phyloP scores from a whole-genome alignment of 2,329 filamentous ascomycete genomes.

The Penicillium glabrum region DNA sequence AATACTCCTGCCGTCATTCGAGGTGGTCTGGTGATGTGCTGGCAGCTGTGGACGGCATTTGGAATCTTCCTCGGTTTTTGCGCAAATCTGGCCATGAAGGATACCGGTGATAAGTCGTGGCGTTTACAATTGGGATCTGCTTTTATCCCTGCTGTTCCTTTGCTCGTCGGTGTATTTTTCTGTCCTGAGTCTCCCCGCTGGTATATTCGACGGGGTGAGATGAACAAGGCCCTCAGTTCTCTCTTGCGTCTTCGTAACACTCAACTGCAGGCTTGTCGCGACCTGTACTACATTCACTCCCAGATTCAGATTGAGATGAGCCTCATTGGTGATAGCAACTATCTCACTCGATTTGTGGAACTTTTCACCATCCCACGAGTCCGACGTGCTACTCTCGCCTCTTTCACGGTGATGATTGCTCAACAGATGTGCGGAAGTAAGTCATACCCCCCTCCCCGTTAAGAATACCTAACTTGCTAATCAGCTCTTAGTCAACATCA shows the following conservation, averaged over 20 bases:
- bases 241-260: conserved; percentile 59
- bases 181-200: conserved; percentile 67
- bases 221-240: conserved; percentile 60
- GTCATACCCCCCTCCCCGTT: not conserved
- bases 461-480: not conserved
- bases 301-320: conserved; percentile 51
- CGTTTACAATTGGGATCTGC: conserved; percentile 64
- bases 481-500: conserved; percentile 58
- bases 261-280: conserved; percentile 60
- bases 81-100: conserved; percentile 64
- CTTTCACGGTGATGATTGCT: conserved; percentile 76
- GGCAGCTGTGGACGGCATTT: conserved; percentile 57
- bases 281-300: conserved; percentile 50
- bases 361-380: conserved; percentile 52
- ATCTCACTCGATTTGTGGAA: conserved; percentile 59
- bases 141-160: conserved; percentile 63
- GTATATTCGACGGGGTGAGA: conserved; percentile 66
- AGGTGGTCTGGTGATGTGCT: conserved; percentile 58
- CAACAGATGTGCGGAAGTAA: conserved; percentile 66
- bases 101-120: conserved; percentile 61
- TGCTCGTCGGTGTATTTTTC: conserved; percentile 59
- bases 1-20: conserved; percentile 56
- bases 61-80: conserved; percentile 67
- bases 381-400: conserved; percentile 67
- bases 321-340: conserved; percentile 51